Evolutionary conservation across 768 basidiomycete genomes (phyloP), one percentile per base, ranked within the genome.

Genomic region (Boletus tomentosulus): DNA sequence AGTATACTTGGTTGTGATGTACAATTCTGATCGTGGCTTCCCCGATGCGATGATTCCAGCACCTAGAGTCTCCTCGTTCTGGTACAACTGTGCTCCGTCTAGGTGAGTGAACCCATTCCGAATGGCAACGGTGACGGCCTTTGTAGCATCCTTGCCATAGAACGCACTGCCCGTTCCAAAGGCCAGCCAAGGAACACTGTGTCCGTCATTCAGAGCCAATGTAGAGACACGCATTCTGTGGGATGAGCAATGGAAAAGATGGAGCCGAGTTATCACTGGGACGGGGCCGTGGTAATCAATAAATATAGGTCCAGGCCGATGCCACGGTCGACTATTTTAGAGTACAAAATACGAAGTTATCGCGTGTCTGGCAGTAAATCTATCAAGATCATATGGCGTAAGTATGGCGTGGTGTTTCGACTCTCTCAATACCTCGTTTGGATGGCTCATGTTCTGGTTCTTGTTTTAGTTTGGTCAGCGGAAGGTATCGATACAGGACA

Each of bases 91-190:
- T 3, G 84, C 84, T n/a, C 81, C 79, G 61, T 86, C 85, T 16
- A 87, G 73, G 62, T 86, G 85, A 12, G 72, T 80, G 59, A 85
- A 75, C 3, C 81, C 81, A 44, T 70, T 75, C n/a, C 75, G 70
- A 48, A 87, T 79, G 19, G 86, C 85, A 22, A 65, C 55, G 35
- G 60, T 66, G 44, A 82, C 71, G 3, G 70, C 60, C 0, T 54
- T 13, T 24, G 71, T 57, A 11, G 76, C 79, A 56, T 85, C 78
- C 56, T 73, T 73, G 12, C 54, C 48, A 51, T 60, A 80, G 15
- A 80, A 68, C 1, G 81, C 81, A 2, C 82, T 81, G 0, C 85
- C 85, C 16, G 81, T 84, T 16, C 85, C 85, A 55, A 81, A 85
- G 1, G 74, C 85, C 27, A 85, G 68, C 78, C 77, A 79, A 15